Evolutionary conservation across 1,284 basidiomycete genomes (phyloP), one percentile per base, ranked within the genome.

Genomic region (Boletus nobilissimus): DNA sequence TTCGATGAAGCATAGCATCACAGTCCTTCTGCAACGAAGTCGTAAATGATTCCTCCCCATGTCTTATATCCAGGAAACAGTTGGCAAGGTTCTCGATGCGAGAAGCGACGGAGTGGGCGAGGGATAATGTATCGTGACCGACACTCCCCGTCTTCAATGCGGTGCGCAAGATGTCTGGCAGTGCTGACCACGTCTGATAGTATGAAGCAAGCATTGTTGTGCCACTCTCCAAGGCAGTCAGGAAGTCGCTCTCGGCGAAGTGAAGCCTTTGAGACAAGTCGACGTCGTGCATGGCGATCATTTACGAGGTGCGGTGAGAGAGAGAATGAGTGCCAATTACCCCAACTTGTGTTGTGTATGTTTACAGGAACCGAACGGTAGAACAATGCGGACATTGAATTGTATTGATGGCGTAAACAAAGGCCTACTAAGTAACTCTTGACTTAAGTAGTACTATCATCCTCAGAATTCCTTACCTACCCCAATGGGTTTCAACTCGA

Each of bases 341-440:
- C 43, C 43, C 43, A 46, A 46, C 43, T 46, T 10, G 43, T 19
- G 43, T 19, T 46, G 43, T 46, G 10, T 46, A 46, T n/a, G n/a
- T n/a, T n/a, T n/a, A n/a, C n/a, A n/a, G n/a, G n/a, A n/a, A n/a
- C n/a, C n/a, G n/a, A n/a, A n/a, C n/a, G n/a, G n/a, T n/a, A n/a
- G n/a, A n/a, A 79, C 79, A 80, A 80, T 80, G 79, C 79, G 79
- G 79, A 79, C 79, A 67, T 79, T 74, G 72, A 80, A 80, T 66
- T 22, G 3, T 18, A 18, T 32, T 18, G 38, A 38, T 54, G 7
- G 46, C 29, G 68, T 70, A 76, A 76, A 13, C 63, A 75, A n/a
- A n/a, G n/a, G n/a, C n/a, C n/a, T n/a, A n/a, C n/a, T n/a, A n/a
- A n/a, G n/a, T n/a, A n/a, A n/a, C n/a, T n/a, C n/a, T n/a, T n/a